phyloP scores from a whole-genome alignment of 78 protist species.

The Dictyostelium citrinum region DNA sequence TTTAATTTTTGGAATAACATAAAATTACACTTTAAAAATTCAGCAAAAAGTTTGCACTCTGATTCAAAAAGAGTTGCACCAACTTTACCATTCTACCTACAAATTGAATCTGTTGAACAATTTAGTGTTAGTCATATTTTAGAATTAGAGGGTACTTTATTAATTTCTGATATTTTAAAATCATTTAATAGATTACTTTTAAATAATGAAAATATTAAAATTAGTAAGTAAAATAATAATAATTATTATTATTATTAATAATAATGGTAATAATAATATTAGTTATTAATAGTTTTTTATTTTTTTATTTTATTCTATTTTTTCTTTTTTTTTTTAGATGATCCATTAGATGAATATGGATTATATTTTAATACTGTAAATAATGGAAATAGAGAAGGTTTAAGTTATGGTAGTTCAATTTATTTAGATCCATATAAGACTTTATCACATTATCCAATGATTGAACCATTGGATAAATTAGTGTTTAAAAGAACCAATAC shows the following conservation, averaged over 20 bases:
- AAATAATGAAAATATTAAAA: not conserved
- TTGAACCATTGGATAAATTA: slow-evolving; percentile 66
- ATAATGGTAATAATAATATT: not conserved
- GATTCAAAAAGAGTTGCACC: not conserved
- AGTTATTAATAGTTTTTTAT: not conserved
- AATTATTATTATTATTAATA: too few relatives aligned
- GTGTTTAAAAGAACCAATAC: slow-evolving; percentile 63
- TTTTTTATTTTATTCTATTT: not conserved
- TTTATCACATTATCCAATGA: slow-evolving; percentile 43
- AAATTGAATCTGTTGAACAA: slow-evolving; percentile 25
- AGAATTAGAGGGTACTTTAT: slow-evolving; percentile 15
- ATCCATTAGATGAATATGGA: slow-evolving; percentile 63
- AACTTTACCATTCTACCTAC: slow-evolving; percentile 18
- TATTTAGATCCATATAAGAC: not conserved
- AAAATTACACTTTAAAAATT: slow-evolving; percentile 47
- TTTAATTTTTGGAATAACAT: slow-evolving; percentile 62
- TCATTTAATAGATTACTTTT: not conserved
- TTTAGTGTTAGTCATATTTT: not conserved
- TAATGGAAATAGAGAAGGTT: slow-evolving; percentile 30
- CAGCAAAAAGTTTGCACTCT: not conserved
- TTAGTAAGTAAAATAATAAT: not conserved
- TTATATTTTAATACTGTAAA: slow-evolving; percentile 46
- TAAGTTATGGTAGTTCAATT: slow-evolving; percentile 49
- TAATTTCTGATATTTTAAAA: slow-evolving; percentile 21
- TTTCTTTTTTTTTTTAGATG: not conserved